phyloP scores from a whole-genome alignment of 768 basidiomycete genomes.

The Suillus cothurnatus region DNA sequence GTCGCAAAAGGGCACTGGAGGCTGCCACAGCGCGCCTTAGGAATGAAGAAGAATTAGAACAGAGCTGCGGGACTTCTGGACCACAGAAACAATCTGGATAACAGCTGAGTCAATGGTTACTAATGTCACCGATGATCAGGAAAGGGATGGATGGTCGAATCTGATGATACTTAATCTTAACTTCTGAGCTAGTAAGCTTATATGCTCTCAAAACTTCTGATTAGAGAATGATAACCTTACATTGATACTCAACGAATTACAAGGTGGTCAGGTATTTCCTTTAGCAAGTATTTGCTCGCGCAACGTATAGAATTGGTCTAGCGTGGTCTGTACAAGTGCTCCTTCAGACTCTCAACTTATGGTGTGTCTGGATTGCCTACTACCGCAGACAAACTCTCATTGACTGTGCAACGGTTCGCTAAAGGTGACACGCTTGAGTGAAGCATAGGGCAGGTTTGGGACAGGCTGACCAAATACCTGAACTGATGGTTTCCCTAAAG shows the following conservation, averaged over 20 bases:
- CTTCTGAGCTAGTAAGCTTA: background rate
- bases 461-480: background rate
- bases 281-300: background rate
- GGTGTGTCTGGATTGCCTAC: background rate
- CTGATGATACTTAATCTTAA: background rate
- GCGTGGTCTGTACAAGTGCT: background rate
- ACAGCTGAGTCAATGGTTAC: background rate
- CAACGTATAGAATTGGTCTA: background rate
- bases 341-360: background rate
- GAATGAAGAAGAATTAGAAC: slow-evolving; percentile 70
- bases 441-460: no score
- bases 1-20: slow-evolving; percentile 54
- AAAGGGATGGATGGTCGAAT: background rate
- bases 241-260: background rate
- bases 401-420: background rate
- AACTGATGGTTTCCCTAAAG: background rate
- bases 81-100: slow-evolving; percentile 3
- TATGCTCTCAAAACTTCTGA: background rate
- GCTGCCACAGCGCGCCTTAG: slow-evolving; percentile 63
- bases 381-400: background rate
- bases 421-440: background rate
- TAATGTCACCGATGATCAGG: background rate
- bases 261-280: background rate
- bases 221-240: background rate
- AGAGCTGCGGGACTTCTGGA: slow-evolving; percentile 62